These are phyloP conservation scores for Ophiocordyceps camponoti-rufipedis DNA, from an alignment of 2,329 filamentous ascomycete genomes.

Conservation along the genomic window DNA sequence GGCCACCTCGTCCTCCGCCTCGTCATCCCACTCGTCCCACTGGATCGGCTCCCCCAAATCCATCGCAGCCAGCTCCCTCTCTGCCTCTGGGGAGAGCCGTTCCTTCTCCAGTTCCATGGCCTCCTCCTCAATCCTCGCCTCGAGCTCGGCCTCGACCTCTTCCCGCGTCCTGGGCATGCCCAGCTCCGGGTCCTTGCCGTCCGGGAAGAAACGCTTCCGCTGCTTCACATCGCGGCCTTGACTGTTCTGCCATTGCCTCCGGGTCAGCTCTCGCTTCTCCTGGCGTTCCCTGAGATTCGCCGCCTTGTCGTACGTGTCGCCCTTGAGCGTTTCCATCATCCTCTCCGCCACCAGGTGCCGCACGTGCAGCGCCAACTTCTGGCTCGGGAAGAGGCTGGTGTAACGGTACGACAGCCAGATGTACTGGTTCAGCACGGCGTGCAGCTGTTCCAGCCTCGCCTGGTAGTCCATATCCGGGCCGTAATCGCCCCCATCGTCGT, in stretches of 20 bases:
- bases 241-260: background rate
- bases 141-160: background rate
- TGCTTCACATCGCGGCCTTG: background rate
- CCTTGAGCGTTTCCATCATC: slow-evolving; percentile 32
- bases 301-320: slow-evolving; percentile 31
- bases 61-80: background rate
- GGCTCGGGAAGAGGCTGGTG: slow-evolving; percentile 57
- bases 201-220: background rate
- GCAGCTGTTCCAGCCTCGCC: slow-evolving; percentile 52
- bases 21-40: background rate
- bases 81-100: no score
- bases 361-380: slow-evolving; percentile 59
- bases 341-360: slow-evolving; percentile 60
- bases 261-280: slow-evolving; percentile 3
- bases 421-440: slow-evolving; percentile 70
- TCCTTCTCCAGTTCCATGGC: background rate
- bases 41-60: background rate
- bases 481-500: slow-evolving; percentile 23
- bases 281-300: slow-evolving; percentile 10
- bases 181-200: background rate
- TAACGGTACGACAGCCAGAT: slow-evolving; percentile 90
- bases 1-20: background rate
- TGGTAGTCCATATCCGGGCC: slow-evolving; percentile 36
- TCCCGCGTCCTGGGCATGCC: background rate
- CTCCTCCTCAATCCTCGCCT: background rate